Base-by-base conservation (phyloP, 768 basidiomycete species). In the Collybia nuda region DNA sequence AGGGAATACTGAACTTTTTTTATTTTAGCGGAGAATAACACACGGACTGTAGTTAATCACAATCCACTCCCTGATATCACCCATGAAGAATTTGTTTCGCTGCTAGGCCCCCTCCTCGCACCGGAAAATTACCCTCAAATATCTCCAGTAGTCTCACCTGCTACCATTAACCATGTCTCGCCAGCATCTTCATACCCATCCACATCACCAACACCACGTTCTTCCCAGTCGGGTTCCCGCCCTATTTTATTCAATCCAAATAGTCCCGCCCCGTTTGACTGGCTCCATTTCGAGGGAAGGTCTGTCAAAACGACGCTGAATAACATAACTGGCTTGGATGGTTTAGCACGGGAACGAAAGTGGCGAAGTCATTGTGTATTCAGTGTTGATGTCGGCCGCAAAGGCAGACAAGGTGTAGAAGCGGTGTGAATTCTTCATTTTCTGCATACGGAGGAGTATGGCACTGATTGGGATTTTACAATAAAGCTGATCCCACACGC, bases 21-120 rank as follows among this genome's bases (percentile, higher is more conserved):
- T 50, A 26, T 40, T 44, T 3, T 53, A 86, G 84, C 71, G 35
- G 79, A 87, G 52, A 77, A 76, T 40, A 76, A 80, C 60, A 67
- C 78, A 7, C 79, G 82, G 36, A 85, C 88, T 11, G 83, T 91
- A 44, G 82, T 92, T 57, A 90, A 93, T 66, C 89, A 93, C 67
- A 93, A 93, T 57, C 90, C 91, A 2, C 75, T 93, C 6, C 91
- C 89, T 0, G 91, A 93, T 55, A 81, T 92, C 54, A 87, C 88
- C 0, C 90, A 93, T 56, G 90, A 92, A 54, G 90, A 93, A 59
- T 92, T 93, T 58, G 84, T 93, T 36, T 79, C 85, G 2, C 69
- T 89, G 40, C 73, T 92, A 1, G 89, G 90, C 0, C 90, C 90
- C n/a, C 64, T 92, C 19, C 79, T 93, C 18, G 87, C 84, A 0